Evolutionary conservation across 108 stramenopile species (phyloP), one percentile per base, ranked within the genome.

Genomic region (Schizochytrium sp.): DNA sequence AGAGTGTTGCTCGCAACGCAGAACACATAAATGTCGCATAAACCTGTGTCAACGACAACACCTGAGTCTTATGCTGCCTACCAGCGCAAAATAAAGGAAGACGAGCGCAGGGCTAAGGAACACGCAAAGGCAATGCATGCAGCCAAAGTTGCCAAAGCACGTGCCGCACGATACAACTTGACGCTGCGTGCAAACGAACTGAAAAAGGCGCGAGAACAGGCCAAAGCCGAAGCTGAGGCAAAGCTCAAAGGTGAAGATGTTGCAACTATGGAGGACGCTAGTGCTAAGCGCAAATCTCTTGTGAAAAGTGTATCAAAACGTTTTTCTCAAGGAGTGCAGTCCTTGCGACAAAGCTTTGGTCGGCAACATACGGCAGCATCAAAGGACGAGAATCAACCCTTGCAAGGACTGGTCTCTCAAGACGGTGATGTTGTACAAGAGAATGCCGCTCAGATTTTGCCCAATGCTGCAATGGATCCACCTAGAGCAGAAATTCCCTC

Each of bases 101-200:
- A 55, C 8, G 76, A 83, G 28, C 53, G 47, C 2, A 55, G 38
- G 76, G 15, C 12, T n/a, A 38, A 44, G 12, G 64, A 69, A 28
- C 28, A 28, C 28, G 28, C 28, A 28, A 28, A 28, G 3, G 64
- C 1, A 44, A 38, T 38, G 19, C 10, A 7, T 38, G 76, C 45
- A 17, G 76, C 28, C 76, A 17, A 83, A 42, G 76, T 83, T 2
- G 76, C 76, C 3, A 83, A 83, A 40, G 76, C 76, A 5, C 76
- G 76, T 38, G 76, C 76, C 47, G 76, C 76, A 10, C 8, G 76
- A 8, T 83, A 83, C 76, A 83, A 83, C 76, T 40, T 83, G 28
- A 83, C 76, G 53, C 76, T 83, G 28, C 76, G 76, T 10, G 76
- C 76, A 5, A 83, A 83, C 2, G 76, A 83, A n/a, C 76, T 83